Conservation (phyloP, 2,329 filamentous ascomycete species). For the Nemania serpens region DNA sequence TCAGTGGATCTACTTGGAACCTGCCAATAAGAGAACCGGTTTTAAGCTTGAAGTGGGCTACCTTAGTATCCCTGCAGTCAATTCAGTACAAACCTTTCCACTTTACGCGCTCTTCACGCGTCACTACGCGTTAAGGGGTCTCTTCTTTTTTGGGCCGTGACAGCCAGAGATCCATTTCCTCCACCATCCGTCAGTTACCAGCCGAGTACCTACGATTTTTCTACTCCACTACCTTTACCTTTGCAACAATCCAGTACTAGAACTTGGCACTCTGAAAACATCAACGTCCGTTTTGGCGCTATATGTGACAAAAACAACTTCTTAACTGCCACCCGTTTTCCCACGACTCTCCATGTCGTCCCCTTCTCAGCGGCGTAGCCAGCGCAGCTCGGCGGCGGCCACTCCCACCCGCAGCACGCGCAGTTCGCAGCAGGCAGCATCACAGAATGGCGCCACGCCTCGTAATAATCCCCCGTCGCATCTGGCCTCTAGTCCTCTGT, state of each 20-base stretch:
- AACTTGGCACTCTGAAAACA: slow-evolving; percentile 1
- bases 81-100: slow-evolving; percentile 28
- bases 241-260: not conserved
- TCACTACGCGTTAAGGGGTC: slow-evolving; percentile 31
- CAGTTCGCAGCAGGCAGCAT: slow-evolving; percentile 51
- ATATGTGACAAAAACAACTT: not conserved
- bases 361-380: slow-evolving; percentile 57
- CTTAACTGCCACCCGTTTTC: not conserved
- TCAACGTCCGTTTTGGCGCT: not conserved
- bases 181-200: slow-evolving; percentile 1
- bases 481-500: slow-evolving; percentile 78
- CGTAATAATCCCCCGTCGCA: slow-evolving; percentile 52
- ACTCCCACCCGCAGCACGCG: slow-evolving; percentile 60
- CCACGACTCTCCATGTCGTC: slow-evolving; percentile 60
- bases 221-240: not conserved
- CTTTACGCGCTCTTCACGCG: slow-evolving; percentile 42
- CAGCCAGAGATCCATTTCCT: slow-evolving; percentile 11
- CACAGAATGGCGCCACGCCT: slow-evolving; percentile 48
- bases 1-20: too few relatives aligned
- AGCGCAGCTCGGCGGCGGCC: slow-evolving; percentile 58
- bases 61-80: slow-evolving; percentile 7
- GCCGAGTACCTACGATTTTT: not conserved
- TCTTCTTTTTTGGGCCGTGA: slow-evolving; percentile 32
- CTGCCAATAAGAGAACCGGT: too few relatives aligned
- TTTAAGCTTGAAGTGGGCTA: too few relatives aligned